phyloP scores from a whole-genome alignment of 345 rosid species.

The Odontarrhena argentea region DNA sequence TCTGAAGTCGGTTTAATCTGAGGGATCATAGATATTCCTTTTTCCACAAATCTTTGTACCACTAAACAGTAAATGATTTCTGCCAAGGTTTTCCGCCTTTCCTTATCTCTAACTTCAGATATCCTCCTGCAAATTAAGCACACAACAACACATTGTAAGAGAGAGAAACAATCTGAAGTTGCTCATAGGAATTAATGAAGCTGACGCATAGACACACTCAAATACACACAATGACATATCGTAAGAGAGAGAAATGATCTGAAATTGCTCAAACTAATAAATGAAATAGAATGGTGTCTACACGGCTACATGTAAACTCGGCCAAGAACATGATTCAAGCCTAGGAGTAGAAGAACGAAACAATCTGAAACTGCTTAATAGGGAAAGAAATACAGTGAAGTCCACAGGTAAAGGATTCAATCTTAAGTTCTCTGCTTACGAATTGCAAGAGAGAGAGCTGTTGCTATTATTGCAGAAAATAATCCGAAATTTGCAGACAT shows the following conservation, averaged over 20 bases:
- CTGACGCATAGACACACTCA: no score
- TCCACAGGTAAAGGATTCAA: not conserved
- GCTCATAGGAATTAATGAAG: not conserved
- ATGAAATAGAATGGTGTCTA: not conserved
- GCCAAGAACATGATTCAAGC: no score
- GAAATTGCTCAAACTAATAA: not conserved
- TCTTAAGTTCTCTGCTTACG: constrained; percentile 10
- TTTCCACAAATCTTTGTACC: constrained; percentile 71
- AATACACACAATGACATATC: not conserved
- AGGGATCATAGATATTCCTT: constrained; percentile 74
- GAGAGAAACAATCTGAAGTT: not conserved
- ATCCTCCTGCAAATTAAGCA: constrained; percentile 61
- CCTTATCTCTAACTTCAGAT: constrained; percentile 83
- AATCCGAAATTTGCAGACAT: no score
- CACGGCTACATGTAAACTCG: no score
- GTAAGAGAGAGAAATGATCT: constrained; percentile 1
- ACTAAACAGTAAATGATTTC: constrained; percentile 89
- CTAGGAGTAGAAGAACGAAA: no score
- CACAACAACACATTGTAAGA: not conserved
- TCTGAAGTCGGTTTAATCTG: constrained; percentile 66
- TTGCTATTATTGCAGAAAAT: not conserved
- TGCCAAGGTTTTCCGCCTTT: constrained; percentile 59
- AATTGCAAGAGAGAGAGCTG: not conserved
- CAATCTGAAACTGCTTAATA: no score
- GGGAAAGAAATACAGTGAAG: no score